Base-by-base conservation (phyloP, 2,329 filamentous ascomycete species). In the Colletotrichum sp. region DNA sequence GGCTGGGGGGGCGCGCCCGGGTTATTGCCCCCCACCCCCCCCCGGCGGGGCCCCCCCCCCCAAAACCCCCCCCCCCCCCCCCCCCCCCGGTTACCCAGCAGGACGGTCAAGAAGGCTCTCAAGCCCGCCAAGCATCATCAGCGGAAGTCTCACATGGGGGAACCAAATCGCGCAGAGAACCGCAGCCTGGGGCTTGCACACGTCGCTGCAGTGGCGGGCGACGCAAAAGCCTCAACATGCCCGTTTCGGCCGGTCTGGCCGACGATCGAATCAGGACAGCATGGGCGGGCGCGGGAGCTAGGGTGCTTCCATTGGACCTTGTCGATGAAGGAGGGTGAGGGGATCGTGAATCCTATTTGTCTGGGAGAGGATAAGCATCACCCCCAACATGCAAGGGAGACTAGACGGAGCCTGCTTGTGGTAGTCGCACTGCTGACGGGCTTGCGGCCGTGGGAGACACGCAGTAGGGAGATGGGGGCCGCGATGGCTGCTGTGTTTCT, bases 361-460 rank as follows among this genome's bases (percentile, higher is more conserved):
- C 30, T 55, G 36, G 55, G 34, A 1, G 67, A 60, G 28, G 36
- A 28, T 18, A 39, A 32, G 36, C 39, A n/a, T 43, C 39, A n/a
- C 39, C 71, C 36, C 55, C 55, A 55, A 63, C 4, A 71, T 74
- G 71, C 71, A 74, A 68, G 39, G 65, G 28, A 43, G 39, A 43
- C 39, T 43, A 74, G 57, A 26, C 66, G 24, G 71, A 74, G 71
- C 71, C 71, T 74, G 59, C 68, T 63, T 72, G 39, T 39, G 28
- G 48, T 6, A 59, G 67, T 36, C n/a, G 24, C 32, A 36, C 24
- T 8, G 39, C 39, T 26, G 69, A 63, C 28, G 24, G 63, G 32
- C 30, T 59, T 48, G 34, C 24, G 34, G 36, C 12, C 55, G 32
- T 36, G 28, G 39, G 24, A 28, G 64, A 36, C 4, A 63, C 32